Percentiles rank a stretch among this genome's conserved stretches.
These are phyloP conservation scores for Leptoxyphium fumago DNA, from an alignment of 2,329 filamentous ascomycete genomes.

Conservation along the genomic window DNA sequence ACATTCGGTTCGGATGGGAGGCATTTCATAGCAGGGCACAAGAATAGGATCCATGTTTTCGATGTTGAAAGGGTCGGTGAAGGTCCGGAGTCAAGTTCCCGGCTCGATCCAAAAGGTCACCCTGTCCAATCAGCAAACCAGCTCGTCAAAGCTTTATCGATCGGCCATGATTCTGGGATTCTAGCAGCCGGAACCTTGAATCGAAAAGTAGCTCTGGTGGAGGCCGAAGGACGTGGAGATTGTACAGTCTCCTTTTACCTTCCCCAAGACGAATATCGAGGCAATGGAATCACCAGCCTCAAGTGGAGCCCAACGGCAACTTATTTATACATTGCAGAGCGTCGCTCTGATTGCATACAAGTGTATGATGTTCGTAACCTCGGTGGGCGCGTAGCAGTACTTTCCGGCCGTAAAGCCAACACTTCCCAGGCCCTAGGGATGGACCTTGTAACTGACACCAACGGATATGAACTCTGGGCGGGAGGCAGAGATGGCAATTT, in stretches of 20 bases:
- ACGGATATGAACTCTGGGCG: conserved; percentile 40
- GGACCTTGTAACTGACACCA: conserved; percentile 30
- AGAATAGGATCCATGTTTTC: conserved; percentile 40
- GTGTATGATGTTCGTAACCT: conserved; percentile 46
- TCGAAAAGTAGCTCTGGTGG: conserved; percentile 42
- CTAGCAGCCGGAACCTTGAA: conserved; percentile 44
- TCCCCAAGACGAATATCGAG: conserved; percentile 22
- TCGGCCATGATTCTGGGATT: conserved; percentile 26
- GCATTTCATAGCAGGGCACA: conserved; percentile 42
- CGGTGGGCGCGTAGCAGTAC: conserved; percentile 34
- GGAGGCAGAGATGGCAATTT: conserved; percentile 42
- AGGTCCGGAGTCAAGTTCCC: conserved; percentile 29
- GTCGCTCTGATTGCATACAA: conserved; percentile 39
- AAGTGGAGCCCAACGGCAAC: conserved; percentile 42
- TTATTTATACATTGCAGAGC: conserved; percentile 45
- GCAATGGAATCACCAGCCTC: conserved; percentile 40
- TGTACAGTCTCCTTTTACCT: conserved; percentile 38
- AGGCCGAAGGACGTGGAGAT: conserved; percentile 32
- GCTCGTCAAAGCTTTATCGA: conserved; percentile 18
- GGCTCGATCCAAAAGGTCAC: conserved; percentile 23
- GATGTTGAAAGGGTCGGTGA: conserved; percentile 35
- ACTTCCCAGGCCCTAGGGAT: conserved; percentile 44
- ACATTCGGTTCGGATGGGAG: conserved; percentile 35
- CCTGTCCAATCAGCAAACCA: not conserved
- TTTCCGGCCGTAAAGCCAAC: conserved; percentile 27